Conservation (phyloP, 129 eudicot genomes). For the Tagetes patula region DNA sequence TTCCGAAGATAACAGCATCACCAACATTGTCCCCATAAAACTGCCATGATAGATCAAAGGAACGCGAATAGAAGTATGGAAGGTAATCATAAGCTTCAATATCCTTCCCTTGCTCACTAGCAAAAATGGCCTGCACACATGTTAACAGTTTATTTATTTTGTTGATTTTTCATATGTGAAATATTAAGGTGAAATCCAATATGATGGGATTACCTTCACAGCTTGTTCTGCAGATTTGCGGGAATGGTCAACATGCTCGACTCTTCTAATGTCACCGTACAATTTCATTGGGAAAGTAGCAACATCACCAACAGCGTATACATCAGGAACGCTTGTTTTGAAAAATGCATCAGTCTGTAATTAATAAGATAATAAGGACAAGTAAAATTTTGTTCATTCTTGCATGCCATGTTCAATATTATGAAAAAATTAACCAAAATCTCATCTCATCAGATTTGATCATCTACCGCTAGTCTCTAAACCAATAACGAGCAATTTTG, state of each 20-base stretch:
- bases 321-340: conserved; percentile 81
- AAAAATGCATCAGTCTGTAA: conserved; percentile 94
- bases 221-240: conserved; percentile 99
- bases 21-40: conserved; percentile 97
- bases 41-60: conserved; percentile 96
- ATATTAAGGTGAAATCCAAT: not conserved
- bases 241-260: conserved; percentile 97
- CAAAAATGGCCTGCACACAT: conserved; percentile 71
- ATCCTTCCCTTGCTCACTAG: conserved; percentile 67
- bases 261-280: conserved; percentile 82
- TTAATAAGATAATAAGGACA: conserved; percentile 20
- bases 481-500: not conserved
- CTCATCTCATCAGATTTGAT: not conserved
- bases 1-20: conserved; percentile 77
- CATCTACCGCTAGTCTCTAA: not conserved
- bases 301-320: conserved; percentile 98
- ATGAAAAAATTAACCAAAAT: not conserved
- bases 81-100: conserved; percentile 84
- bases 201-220: conserved; percentile 62
- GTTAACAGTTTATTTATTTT: not conserved
- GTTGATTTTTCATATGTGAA: not conserved
- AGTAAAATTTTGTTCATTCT: not conserved
- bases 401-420: not conserved
- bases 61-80: conserved; percentile 94
- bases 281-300: conserved; percentile 96